Evolutionary conservation across 495 filamentous ascomycete genomes (phyloP).

Genomic region (Chaetomium fimeti): DNA sequence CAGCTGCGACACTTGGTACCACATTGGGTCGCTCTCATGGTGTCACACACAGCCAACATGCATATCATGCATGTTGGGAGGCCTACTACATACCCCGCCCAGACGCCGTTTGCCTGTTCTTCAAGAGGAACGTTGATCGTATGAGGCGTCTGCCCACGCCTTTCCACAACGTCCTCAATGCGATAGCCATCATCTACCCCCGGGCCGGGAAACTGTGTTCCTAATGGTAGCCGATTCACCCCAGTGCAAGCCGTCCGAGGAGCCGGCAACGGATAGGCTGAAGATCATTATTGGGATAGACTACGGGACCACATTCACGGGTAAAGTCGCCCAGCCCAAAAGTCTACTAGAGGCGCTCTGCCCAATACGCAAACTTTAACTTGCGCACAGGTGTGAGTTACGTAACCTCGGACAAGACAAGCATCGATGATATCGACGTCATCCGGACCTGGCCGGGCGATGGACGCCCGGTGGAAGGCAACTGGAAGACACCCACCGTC

Average conservation of each 20-base stretch:
- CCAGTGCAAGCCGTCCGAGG: not conserved
- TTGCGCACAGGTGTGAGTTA: not conserved
- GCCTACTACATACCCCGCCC: too few species aligned
- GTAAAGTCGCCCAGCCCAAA: not conserved
- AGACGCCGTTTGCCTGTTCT: too few species aligned
- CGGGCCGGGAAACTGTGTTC: not conserved
- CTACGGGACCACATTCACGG: conserved; percentile 4
- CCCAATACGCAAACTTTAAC: not conserved
- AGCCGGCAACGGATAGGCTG: not conserved
- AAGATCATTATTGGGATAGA: not conserved
- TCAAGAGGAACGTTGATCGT: too few species aligned
- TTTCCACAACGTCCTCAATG: not conserved
- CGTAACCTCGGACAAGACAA: conserved; percentile 2
- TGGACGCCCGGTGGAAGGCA: too few species aligned
- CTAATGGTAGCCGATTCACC: not conserved
- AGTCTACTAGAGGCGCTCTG: not conserved
- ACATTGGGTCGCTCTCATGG: too few species aligned
- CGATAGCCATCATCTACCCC: not conserved
- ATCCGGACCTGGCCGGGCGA: not conserved
- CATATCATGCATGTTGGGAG: too few species aligned
- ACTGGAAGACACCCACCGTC: too few species aligned
- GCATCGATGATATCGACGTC: not conserved
- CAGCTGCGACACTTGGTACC: too few species aligned
- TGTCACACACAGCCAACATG: too few species aligned
- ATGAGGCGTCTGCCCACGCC: not conserved